Evolutionary conservation across 495 filamentous ascomycete species (phyloP), one percentile per base, ranked within the genome.

Genomic region (Penicillium malachiteum): DNA sequence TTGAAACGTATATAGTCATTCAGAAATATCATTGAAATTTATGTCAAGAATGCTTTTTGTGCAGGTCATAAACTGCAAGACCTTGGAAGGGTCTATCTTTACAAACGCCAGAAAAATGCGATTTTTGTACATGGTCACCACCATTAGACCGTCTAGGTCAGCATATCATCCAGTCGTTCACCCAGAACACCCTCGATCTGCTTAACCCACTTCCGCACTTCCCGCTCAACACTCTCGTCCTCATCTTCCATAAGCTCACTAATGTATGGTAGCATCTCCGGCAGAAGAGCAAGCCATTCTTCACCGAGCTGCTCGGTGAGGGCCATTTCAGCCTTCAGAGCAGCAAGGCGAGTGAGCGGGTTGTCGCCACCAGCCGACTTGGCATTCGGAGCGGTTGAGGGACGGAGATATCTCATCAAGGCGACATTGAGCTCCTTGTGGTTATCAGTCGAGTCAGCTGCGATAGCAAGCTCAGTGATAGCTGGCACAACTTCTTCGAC

Each of bases 231-330:
- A 21, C 70, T 76, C 71, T 97, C 93, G 58, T 97, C 91, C 58
- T 96, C 94, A 69, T 98, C 94, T 70, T 98, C 95, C 77, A 94
- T 88, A 57, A 95, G 64, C 72, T 98, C 94, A 56, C 88, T 92
- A 48, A 98, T 94, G 51, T 90, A 88, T 33, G 94, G 94, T 60
- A 97, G 74, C 85, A 96, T 96, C 80, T 98, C 93, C 0, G 92
- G 89, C 68, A 97, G 71, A 69, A 92, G 77, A 2, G 83, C 80
- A 55, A 97, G 71, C 95, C 95, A 97, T 59, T 97, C 94, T 62
- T 97, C 91, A 18, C 91, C 92, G 18, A 97, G 71, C 50, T 82
- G 77, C 49, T 84, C 81, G 17, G 91, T 92, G 47, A 98, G 78
- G 2, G 79, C 83, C 57, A 86, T 86, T 75, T 97, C 81, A 44